A percentile compares a stretch with the other conserved stretches of the same genome.
phyloP scores from a whole-genome alignment of 2,329 filamentous ascomycete species.

The Pseudofabraea citricarpa region DNA sequence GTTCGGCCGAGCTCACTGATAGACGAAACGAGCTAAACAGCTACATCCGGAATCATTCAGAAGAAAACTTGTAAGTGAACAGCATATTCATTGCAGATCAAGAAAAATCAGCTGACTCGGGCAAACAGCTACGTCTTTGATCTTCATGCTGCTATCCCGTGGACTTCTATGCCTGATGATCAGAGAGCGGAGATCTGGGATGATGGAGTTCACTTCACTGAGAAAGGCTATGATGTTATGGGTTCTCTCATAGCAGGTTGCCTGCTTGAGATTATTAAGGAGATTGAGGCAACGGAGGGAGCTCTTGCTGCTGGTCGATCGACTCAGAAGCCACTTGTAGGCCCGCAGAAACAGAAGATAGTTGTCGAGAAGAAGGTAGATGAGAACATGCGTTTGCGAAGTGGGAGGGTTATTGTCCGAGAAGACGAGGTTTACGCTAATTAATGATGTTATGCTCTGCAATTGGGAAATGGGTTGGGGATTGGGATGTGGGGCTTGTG shows the following conservation, averaged over 20 bases:
- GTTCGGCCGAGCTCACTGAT: slow-evolving; percentile 24
- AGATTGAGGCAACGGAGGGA: slow-evolving; percentile 13
- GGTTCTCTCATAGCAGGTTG: slow-evolving; percentile 50
- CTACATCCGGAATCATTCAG: slow-evolving; percentile 44
- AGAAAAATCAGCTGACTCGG: slow-evolving; percentile 1
- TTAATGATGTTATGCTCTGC: no score
- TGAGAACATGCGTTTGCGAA: no score
- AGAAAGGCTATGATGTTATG: slow-evolving; percentile 57
- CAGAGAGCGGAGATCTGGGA: slow-evolving; percentile 51
- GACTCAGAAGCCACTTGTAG: not conserved
- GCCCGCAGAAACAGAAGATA: not conserved
- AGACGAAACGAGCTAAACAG: slow-evolving; percentile 44
- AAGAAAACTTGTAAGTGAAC: slow-evolving; percentile 46
- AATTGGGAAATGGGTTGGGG: no score
- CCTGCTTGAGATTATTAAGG: slow-evolving; percentile 41
- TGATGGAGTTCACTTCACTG: slow-evolving; percentile 55
- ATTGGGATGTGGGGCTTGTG: no score
- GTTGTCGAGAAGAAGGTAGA: not conserved
- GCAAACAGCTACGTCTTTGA: slow-evolving; percentile 49
- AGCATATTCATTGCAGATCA: not conserved
- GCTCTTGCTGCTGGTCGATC: not conserved
- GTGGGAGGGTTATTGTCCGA: not conserved
- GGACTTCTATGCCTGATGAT: slow-evolving; percentile 39
- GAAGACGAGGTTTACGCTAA: not conserved
- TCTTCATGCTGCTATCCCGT: slow-evolving; percentile 49